Evolutionary conservation across 83 land plant genomes (phyloP).

Genomic region (Larix sibirica): DNA sequence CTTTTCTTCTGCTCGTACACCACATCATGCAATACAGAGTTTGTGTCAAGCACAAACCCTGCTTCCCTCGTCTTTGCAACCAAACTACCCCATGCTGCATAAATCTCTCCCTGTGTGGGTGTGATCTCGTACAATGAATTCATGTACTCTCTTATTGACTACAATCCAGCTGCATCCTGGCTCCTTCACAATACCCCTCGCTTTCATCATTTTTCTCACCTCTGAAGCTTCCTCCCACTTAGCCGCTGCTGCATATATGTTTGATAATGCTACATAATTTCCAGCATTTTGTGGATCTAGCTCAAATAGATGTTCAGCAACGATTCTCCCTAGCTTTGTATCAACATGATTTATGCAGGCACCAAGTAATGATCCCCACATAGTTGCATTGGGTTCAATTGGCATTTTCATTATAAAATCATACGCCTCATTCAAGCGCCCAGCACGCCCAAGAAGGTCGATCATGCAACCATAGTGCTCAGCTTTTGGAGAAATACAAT

Average conservation of each 20-base stretch:
- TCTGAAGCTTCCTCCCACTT: not conserved
- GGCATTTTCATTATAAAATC: not conserved
- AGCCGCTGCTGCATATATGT: not conserved
- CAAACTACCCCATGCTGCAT: slow-evolving; percentile 43
- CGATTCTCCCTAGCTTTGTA: not conserved
- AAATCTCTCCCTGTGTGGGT: slow-evolving; percentile 43
- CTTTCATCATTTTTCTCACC: slow-evolving; percentile 1
- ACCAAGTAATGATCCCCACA: slow-evolving; percentile 10
- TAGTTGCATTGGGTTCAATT: not conserved
- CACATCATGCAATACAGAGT: slow-evolving; percentile 67
- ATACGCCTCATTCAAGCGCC: not conserved
- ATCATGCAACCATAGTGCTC: not conserved
- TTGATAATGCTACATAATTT: not conserved
- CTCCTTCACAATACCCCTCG: not conserved
- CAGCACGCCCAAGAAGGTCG: not conserved
- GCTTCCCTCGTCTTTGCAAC: slow-evolving; percentile 45
- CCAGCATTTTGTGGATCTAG: not conserved
- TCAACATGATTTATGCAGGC: not conserved
- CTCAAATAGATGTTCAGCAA: not conserved
- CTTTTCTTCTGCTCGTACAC: slow-evolving; percentile 34
- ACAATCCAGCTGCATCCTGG: slow-evolving; percentile 7
- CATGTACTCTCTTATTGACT: slow-evolving; percentile 20
- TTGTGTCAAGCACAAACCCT: slow-evolving; percentile 58
- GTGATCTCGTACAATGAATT: slow-evolving; percentile 57
- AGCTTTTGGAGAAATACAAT: not conserved